Percentiles rank a stretch among this genome's conserved stretches.
These are phyloP conservation scores for Syzygium oleosum DNA, from an alignment of 345 rosid species.

Conservation along the genomic window DNA sequence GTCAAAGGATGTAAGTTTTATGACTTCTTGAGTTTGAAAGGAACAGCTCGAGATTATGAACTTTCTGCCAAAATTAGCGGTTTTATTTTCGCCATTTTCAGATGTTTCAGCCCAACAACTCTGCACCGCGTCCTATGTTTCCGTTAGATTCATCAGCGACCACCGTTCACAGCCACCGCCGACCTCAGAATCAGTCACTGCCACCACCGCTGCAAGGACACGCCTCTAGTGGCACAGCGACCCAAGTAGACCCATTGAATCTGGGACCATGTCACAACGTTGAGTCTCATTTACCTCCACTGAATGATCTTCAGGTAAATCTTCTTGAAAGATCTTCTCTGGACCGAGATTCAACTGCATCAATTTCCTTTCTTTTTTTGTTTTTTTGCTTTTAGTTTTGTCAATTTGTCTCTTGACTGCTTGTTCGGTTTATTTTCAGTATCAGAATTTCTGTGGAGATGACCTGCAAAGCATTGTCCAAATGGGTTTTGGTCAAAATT, in stretches of 20 bases:
- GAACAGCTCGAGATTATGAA: background rate
- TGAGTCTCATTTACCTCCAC: constrained; percentile 35
- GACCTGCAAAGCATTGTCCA: constrained; percentile 73
- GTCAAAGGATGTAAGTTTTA: constrained; percentile 33
- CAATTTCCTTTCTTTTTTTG: background rate
- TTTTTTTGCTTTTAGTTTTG: background rate
- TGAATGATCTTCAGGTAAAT: constrained; percentile 29
- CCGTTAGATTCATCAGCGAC: constrained; percentile 25
- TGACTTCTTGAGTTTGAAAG: background rate
- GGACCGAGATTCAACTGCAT: background rate
- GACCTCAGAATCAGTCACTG: constrained; percentile 14
- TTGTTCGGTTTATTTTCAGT: constrained; percentile 16
- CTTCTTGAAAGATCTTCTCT: constrained; percentile 32
- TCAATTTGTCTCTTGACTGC: background rate
- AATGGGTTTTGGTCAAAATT: constrained; percentile 61
- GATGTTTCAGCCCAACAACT: constrained; percentile 19
- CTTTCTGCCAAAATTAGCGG: background rate
- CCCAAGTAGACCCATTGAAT: constrained; percentile 32
- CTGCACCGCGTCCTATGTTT: constrained; percentile 12
- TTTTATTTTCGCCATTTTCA: constrained; percentile 1
- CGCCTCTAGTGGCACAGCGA: constrained; percentile 24
- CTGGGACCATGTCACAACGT: constrained; percentile 23
- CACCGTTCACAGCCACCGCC: constrained; percentile 19
- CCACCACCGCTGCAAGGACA: constrained; percentile 1
- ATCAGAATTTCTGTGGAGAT: constrained; percentile 46